Base-by-base conservation (phyloP, 257 asterid genomes). In the Solanum chilense region DNA sequence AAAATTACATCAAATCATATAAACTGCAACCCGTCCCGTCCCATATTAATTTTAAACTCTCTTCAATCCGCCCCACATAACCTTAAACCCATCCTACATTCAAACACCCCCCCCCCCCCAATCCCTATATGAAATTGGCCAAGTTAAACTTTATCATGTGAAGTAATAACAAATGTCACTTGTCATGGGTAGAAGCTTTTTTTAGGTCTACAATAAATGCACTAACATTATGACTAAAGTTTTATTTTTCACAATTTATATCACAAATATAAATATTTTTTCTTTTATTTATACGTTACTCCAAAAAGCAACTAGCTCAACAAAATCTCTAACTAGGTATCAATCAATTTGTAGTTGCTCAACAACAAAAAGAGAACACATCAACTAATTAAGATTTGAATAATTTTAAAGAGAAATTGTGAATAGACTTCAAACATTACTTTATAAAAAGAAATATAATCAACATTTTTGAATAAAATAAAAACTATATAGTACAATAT, bases 241-340 rank as follows among this genome's bases (percentile, higher is more conserved):
- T 7, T 14, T 77, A 77, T 11, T 77, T 27, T 76, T 29, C 23
- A 25, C 62, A 44, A 78, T 44, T 14, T 56, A 7, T 78, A 45
- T 25, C 25, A 4, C 60, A 45, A 23, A 44, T 27, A 77, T 25
- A 42, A 27, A 14, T 77, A 1, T 7, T 0, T 76, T 42, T 45
- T 13, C 4, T 25, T 9, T n/a, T 44, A 44, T 44, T 25, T 35
- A 12, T 74, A 44, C 45, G 18, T 4, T 23, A 27, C 41, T 45
- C 39, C 35, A 27, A 78, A 78, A 15, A 27, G 42, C 5, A 78
- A 45, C 84, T 45, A 78, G 66, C 66, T 25, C 18, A 78, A 45
- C 42, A 16, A 45, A 78, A 78, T 78, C 42, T 78, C 84, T 25
- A 78, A 47, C 23, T 45, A 78, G 84, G 41, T 78, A 80, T 29